A percentile compares a stretch with the other conserved stretches of the same genome.
Evolutionary conservation across 495 filamentous ascomycete species (phyloP).

Genomic region (Neurospora discreta): DNA sequence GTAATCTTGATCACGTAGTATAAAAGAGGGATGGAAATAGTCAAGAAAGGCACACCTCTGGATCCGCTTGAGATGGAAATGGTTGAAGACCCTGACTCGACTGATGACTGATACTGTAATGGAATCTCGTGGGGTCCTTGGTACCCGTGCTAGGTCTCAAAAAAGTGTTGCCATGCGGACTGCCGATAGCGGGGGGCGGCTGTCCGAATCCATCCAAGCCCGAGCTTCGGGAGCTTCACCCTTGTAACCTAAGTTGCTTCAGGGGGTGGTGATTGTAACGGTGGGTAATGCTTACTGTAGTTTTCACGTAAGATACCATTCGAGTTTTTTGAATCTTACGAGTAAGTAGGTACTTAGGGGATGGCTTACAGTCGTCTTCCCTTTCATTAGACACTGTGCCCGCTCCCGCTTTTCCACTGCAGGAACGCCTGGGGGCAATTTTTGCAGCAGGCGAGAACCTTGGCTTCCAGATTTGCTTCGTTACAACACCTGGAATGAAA

Average conservation of each 20-base stretch:
- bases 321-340: not conserved
- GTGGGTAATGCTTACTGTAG: not conserved
- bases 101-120: not conserved
- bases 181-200: constrained; percentile 18
- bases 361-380: no score
- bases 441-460: not conserved
- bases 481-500: not conserved
- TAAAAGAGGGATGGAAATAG: not conserved
- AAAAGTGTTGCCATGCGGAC: constrained; percentile 9
- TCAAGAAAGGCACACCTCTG: not conserved
- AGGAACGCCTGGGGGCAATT: not conserved
- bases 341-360: no score
- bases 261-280: not conserved
- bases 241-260: not conserved
- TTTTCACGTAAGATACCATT: not conserved
- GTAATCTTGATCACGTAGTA: not conserved
- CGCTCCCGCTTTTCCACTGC: not conserved
- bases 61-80: not conserved
- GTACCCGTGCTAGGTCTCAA: no score
- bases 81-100: not conserved
- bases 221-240: not conserved
- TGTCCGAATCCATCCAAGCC: not conserved
- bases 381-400: not conserved
- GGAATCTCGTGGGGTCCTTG: not conserved
- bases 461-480: not conserved